Evolutionary conservation across 352 stramenopile genomes (phyloP).

Genomic region (Lagenidium sp.): DNA sequence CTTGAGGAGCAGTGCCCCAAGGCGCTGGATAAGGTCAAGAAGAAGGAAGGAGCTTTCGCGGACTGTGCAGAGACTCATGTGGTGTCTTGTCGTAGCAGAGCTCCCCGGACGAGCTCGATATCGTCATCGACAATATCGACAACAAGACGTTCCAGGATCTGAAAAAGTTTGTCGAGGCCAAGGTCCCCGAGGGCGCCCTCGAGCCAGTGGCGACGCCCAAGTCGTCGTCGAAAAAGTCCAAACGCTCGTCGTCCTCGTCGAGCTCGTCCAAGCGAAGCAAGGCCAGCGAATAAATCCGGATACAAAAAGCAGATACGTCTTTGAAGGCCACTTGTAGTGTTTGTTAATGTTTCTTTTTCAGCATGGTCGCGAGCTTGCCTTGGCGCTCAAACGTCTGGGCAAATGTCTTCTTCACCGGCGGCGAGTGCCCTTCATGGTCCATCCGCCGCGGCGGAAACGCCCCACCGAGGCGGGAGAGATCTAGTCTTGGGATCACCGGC

Average conservation of each 20-base stretch:
- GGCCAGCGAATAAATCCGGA: slow-evolving; percentile 30
- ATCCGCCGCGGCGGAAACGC: neutral
- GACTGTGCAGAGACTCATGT: neutral
- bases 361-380: slow-evolving; percentile 36
- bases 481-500: slow-evolving; percentile 19
- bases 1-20: slow-evolving; percentile 83
- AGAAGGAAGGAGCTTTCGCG: neutral
- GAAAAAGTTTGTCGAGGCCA: slow-evolving; percentile 72
- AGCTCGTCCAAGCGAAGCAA: slow-evolving; percentile 55
- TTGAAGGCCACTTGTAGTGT: neutral
- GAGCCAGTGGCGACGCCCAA: slow-evolving; percentile 54
- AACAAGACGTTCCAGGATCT: slow-evolving; percentile 83
- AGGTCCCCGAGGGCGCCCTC: slow-evolving; percentile 54
- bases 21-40: slow-evolving; percentile 64
- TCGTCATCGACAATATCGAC: slow-evolving; percentile 85
- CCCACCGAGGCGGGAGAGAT: slow-evolving; percentile 7
- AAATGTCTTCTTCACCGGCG: slow-evolving; percentile 30
- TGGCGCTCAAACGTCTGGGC: slow-evolving; percentile 34
- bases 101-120: slow-evolving; percentile 81
- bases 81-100: too few relatives aligned
- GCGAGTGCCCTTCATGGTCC: neutral
- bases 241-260: slow-evolving; percentile 12
- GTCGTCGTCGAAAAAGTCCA: slow-evolving; percentile 34
- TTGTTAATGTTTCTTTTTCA: slow-evolving; percentile 33
- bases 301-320: neutral